phyloP scores from a whole-genome alignment of 768 basidiomycete species.

The Lentinula sp. region DNA sequence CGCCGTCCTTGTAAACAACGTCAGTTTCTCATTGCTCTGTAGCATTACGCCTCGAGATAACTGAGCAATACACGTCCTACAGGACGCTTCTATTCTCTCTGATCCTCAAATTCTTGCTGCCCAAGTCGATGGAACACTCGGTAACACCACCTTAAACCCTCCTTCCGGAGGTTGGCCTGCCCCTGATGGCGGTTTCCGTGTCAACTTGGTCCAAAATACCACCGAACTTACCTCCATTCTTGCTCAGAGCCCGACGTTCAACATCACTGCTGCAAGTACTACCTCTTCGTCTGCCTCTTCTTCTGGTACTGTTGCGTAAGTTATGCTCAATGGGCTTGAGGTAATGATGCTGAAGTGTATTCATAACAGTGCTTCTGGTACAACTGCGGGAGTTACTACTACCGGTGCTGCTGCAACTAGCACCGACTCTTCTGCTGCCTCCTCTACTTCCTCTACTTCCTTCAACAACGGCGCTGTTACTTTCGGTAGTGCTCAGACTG shows the following conservation, averaged over 20 bases:
- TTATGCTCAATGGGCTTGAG: not conserved
- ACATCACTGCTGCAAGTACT: constrained; percentile 19
- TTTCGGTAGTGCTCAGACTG: constrained; percentile 13
- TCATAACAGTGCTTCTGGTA: constrained; percentile 5
- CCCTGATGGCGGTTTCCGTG: constrained; percentile 50
- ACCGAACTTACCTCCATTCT: constrained; percentile 45
- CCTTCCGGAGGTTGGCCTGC: constrained; percentile 62
- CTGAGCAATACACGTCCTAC: not conserved
- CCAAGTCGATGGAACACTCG: constrained; percentile 43
- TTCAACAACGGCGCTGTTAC: constrained; percentile 5
- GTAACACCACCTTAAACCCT: constrained; percentile 35
- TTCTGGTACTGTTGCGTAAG: not conserved
- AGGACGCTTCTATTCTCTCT: constrained; percentile 30
- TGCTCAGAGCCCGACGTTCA: constrained; percentile 68
- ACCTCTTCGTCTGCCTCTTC: constrained; percentile 1
- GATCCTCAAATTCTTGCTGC: constrained; percentile 47
- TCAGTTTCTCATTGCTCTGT: constrained; percentile 18
- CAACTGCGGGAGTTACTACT: constrained; percentile 5
- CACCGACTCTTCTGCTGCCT: constrained; percentile 11
- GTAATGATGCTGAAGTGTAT: not conserved
- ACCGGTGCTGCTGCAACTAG: not conserved
- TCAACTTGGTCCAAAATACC: constrained; percentile 61
- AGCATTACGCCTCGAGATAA: constrained; percentile 3
- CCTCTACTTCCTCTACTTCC: constrained; percentile 15
- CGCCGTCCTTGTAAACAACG: constrained; percentile 60